Percentiles rank a stretch among this genome's conserved stretches.
These are phyloP conservation scores for Chimonanthus salicifolius DNA, from an alignment of 164 flowering plant species.

Conservation along the genomic window DNA sequence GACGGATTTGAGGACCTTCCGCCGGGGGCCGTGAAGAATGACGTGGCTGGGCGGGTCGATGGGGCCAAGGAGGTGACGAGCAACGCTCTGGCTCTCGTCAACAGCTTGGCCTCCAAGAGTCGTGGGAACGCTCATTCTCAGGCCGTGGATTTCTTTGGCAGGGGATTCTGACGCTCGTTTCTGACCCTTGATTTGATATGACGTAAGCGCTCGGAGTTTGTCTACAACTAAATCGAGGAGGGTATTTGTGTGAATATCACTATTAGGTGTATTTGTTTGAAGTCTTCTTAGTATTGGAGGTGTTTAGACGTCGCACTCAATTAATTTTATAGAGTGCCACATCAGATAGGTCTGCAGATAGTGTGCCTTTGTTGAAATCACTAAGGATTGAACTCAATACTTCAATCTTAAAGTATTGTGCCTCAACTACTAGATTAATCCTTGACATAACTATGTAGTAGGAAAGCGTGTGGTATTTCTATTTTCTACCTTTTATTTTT, in stretches of 20 bases:
- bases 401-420: no score
- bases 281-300: no score
- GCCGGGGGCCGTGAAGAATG: slow-evolving; percentile 38
- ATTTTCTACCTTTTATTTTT: no score
- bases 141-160: neutral
- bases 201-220: neutral
- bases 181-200: neutral
- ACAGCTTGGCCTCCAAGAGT: slow-evolving; percentile 33
- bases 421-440: no score
- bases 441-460: no score
- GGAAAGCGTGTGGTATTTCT: no score
- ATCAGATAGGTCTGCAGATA: no score
- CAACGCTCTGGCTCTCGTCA: slow-evolving; percentile 82
- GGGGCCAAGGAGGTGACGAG: slow-evolving; percentile 57
- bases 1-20: slow-evolving; percentile 65
- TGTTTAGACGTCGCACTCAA: neutral
- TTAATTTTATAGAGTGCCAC: no score
- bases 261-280: no score
- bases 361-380: no score
- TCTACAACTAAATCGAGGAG: neutral
- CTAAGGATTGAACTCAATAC: no score
- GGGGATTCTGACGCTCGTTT: slow-evolving; percentile 2
- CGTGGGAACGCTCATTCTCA: neutral
- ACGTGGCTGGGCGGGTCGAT: slow-evolving; percentile 29
- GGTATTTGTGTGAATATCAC: neutral